Percentiles rank a stretch among this genome's conserved stretches.
Evolutionary conservation across 768 basidiomycete species (phyloP).

Genomic region (Coprinopsis strossmayeri): DNA sequence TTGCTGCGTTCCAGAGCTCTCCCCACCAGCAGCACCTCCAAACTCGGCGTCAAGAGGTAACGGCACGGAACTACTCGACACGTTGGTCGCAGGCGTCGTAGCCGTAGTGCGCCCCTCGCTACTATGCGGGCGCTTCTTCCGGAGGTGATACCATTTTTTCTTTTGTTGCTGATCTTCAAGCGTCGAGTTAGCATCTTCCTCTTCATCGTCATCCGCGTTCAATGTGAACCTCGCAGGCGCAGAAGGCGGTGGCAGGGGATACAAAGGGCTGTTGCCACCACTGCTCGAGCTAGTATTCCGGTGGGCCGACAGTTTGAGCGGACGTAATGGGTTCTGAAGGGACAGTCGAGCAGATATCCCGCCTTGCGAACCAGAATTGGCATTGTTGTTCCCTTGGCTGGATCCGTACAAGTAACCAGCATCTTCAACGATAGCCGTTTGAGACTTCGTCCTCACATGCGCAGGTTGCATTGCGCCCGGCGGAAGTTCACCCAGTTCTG

Average conservation of each 20-base stretch:
- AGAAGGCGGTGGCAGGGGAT: constrained; percentile 6
- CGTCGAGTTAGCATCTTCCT: constrained; percentile 36
- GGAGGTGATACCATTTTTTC: constrained; percentile 67
- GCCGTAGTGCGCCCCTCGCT: constrained; percentile 38
- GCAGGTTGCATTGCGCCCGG: constrained; percentile 61
- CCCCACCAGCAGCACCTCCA: constrained; percentile 7
- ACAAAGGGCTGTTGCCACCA: constrained; percentile 7
- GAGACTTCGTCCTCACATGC: constrained; percentile 72
- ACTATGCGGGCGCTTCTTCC: constrained; percentile 54
- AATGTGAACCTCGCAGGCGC: constrained; percentile 18
- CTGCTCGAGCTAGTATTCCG: not conserved
- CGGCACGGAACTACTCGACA: constrained; percentile 15
- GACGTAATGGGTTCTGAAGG: constrained; percentile 17
- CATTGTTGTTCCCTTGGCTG: constrained; percentile 6
- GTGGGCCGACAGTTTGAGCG: constrained; percentile 1
- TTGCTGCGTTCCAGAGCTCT: constrained; percentile 19
- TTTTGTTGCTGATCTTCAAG: constrained; percentile 33
- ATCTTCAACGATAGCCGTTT: constrained; percentile 80
- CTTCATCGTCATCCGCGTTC: constrained; percentile 16
- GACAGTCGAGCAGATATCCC: constrained; percentile 9
- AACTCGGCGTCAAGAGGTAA: constrained; percentile 28
- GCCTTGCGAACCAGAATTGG: constrained; percentile 14
- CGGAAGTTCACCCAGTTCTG: constrained; percentile 32
- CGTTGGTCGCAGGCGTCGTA: constrained; percentile 11
- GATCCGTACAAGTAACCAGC: constrained; percentile 25